These are phyloP conservation scores for Hansfordia pulvinata DNA, from an alignment of 2,329 filamentous ascomycete species.

Conservation along the genomic window DNA sequence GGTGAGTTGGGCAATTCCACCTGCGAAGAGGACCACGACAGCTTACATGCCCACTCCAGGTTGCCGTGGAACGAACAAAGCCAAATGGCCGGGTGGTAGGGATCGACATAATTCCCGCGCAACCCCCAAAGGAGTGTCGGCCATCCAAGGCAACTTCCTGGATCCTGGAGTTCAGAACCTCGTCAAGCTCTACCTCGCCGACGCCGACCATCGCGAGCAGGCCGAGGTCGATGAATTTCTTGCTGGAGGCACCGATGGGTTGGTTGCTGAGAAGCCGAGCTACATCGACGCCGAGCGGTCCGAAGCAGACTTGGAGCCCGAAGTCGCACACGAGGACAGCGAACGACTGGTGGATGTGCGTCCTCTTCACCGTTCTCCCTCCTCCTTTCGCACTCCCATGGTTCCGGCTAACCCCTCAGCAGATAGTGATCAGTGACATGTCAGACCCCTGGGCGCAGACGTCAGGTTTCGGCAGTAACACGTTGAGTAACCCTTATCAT, in stretches of 20 bases:
- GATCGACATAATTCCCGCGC: conserved; percentile 86
- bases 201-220: background rate
- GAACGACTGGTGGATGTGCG: conserved; percentile 60
- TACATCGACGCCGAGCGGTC: conserved; percentile 55
- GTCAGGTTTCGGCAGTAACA: conserved; percentile 67
- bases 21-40: background rate
- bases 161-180: conserved; percentile 59
- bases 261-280: conserved; percentile 31
- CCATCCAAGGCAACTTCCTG: conserved; percentile 90
- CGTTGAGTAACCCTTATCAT: conserved; percentile 85
- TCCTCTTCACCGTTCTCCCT: conserved; percentile 4
- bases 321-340: conserved; percentile 19
- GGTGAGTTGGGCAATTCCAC: conserved; percentile 22
- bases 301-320: conserved; percentile 15
- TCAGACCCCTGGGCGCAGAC: conserved; percentile 88
- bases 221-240: conserved; percentile 1
- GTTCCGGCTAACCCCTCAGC: conserved; percentile 5
- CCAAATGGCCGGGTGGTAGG: conserved; percentile 73
- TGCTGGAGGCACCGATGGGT: conserved; percentile 5
- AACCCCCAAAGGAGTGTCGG: conserved; percentile 85
- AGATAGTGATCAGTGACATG: conserved; percentile 96
- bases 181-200: conserved; percentile 59
- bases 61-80: conserved; percentile 65
- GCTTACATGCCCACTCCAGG: conserved; percentile 30
- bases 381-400: background rate